Percentiles rank a stretch among this genome's conserved stretches.
phyloP scores from a whole-genome alignment of 805 yeast genomes.

The Sugiyamaella marilandica region DNA sequence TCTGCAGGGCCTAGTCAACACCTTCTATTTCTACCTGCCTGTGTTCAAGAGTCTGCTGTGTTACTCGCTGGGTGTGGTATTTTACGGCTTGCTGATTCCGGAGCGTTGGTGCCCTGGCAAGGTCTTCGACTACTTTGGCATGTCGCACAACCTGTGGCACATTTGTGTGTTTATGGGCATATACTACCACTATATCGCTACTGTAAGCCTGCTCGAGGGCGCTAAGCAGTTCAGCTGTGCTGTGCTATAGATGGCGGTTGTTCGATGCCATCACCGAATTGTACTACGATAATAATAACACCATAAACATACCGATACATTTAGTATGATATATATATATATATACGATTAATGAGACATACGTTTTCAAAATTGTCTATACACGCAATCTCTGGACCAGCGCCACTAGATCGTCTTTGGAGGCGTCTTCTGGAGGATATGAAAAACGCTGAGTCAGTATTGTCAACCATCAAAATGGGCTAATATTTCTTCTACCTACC shows the following conservation, averaged over 20 bases:
- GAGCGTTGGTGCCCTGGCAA: constrained; percentile 57
- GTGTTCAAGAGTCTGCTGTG: constrained; percentile 65
- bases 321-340: neutral
- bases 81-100: constrained; percentile 84
- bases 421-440: constrained; percentile 20
- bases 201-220: constrained; percentile 62
- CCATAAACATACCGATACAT: neutral
- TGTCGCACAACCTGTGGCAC: constrained; percentile 98
- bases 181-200: constrained; percentile 80
- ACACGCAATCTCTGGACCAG: constrained; percentile 11
- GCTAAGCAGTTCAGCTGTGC: constrained; percentile 28
- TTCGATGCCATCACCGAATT: neutral
- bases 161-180: constrained; percentile 83
- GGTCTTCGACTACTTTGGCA: constrained; percentile 48
- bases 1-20: constrained; percentile 50
- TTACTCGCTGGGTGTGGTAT: constrained; percentile 77
- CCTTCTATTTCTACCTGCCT: constrained; percentile 60
- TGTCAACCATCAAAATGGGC: neutral
- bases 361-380: neutral
- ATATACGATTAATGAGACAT: neutral
- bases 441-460: constrained; percentile 16
- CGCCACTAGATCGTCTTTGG: constrained; percentile 18
- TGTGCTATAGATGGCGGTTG: neutral
- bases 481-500: constrained; percentile 13
- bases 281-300: neutral